Evolutionary conservation across 192 early-diverging fungal species (phyloP), one percentile per base, ranked within the genome.

Genomic region (Entrophospora sp.): DNA sequence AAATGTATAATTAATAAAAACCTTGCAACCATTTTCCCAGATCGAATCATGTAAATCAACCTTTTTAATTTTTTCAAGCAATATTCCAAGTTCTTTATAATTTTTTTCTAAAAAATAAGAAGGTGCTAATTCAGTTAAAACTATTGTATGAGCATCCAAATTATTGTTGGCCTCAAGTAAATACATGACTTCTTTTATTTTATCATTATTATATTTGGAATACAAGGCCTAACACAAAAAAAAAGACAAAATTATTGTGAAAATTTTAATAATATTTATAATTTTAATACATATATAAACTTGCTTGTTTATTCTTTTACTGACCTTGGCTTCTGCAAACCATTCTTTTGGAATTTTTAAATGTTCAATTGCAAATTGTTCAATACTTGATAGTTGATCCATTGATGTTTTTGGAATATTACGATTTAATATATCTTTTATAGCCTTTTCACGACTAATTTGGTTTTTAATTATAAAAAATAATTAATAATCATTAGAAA

Each of bases 311-410:
- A 8, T 76, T 64, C 4, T 46, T 45, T 13, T 5, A 24, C 31
- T 27, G 53, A 86, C 84, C 75, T 77, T 82, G 1, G 82, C 78
- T 1, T 71, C 67, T 14, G 69, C 64, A 3, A 82, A 67, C 89
- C 90, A 92, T 16, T 69, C 61, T 16, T 70, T 40, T 0, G 89
- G 89, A 13, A 96, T 61, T 30, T 70, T 64, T 45, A 93, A 76
- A 4, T 69, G 62, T 5, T 84, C 66, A 8, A 78, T 61, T 36
- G 91, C 68, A 76, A 93, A 96, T 42, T 52, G 38, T 45, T 65
- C 61, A 46, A 45, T 70, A 48, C 12, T 44, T 22, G 24, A 27
- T 28, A 70, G 46, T 18, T 51, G 55, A 36, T 56, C 31, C 14
- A 25, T 30, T 4, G 60, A 52, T n/a, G 27, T 14, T 9, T 38